Evolutionary conservation across 1,284 basidiomycete species (phyloP).

Genomic region (Moesziomyces sp.): DNA sequence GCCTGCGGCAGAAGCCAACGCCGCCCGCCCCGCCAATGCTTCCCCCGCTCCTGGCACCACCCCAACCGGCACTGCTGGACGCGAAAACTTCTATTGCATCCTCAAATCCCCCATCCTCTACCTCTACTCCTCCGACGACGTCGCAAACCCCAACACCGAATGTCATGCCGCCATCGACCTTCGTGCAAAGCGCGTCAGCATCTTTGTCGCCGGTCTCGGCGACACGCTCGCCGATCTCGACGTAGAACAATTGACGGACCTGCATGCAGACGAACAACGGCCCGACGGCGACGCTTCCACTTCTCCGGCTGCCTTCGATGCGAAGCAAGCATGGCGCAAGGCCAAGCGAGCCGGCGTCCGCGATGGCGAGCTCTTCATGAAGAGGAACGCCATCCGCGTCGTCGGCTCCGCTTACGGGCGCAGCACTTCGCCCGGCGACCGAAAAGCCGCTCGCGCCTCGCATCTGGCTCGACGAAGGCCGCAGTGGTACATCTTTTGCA

Average conservation of each 20-base stretch:
- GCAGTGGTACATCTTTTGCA: slow-evolving; percentile 66
- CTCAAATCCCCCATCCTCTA: slow-evolving; percentile 64
- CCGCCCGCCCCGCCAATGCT: slow-evolving; percentile 8
- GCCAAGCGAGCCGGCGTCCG: slow-evolving; percentile 45
- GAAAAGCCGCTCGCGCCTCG: slow-evolving; percentile 4
- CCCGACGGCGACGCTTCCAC: slow-evolving; percentile 17
- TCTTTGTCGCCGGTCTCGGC: slow-evolving; percentile 56
- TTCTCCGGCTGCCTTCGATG: slow-evolving; percentile 11
- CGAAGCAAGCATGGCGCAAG: slow-evolving; percentile 31
- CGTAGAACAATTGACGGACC: slow-evolving; percentile 6
- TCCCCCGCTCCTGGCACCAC: slow-evolving; percentile 9
- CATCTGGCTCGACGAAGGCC: slow-evolving; percentile 18
- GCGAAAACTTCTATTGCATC: slow-evolving; percentile 59
- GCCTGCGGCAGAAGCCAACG: slow-evolving; percentile 8
- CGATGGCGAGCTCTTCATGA: slow-evolving; percentile 65
- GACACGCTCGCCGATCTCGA: slow-evolving; percentile 60
- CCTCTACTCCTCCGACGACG: slow-evolving; percentile 62
- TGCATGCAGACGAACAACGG: slow-evolving; percentile 13
- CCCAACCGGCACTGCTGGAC: slow-evolving; percentile 35
- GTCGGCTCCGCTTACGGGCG: slow-evolving; percentile 34
- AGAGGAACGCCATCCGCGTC: slow-evolving; percentile 64
- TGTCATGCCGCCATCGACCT: slow-evolving; percentile 64
- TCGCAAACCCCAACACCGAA: slow-evolving; percentile 53
- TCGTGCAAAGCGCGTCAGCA: slow-evolving; percentile 60
- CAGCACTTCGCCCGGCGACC: slow-evolving; percentile 14